Conservation (phyloP, 1,284 basidiomycete species). For the Boletus sp. region DNA sequence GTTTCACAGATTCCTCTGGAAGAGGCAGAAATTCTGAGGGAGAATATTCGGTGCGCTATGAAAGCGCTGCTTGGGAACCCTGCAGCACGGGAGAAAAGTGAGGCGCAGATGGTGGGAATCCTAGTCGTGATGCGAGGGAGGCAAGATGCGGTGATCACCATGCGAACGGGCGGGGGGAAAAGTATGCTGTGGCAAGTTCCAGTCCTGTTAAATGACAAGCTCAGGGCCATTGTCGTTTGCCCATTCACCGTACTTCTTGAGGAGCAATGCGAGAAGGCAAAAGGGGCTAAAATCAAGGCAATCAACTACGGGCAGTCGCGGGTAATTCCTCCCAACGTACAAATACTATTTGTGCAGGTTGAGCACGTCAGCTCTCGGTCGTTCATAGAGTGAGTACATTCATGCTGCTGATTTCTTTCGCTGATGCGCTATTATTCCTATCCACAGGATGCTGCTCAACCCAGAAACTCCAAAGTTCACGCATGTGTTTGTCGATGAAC, state of each 20-base stretch:
- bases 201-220: background rate
- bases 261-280: background rate
- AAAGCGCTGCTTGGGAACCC: background rate
- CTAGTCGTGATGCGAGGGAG: background rate
- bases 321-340: background rate
- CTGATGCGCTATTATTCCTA: background rate
- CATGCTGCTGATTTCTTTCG: too few species aligned
- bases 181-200: background rate
- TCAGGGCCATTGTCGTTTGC: background rate
- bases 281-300: background rate
- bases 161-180: background rate
- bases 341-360: slow-evolving; percentile 1
- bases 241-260: background rate
- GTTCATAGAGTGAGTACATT: background rate
- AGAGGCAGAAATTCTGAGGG: background rate
- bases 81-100: background rate
- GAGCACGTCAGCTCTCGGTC: background rate
- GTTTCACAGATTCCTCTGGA: background rate
- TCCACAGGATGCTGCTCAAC: background rate
- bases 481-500: background rate
- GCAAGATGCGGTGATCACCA: background rate
- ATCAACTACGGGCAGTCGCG: background rate
- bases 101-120: background rate
- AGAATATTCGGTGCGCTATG: background rate
- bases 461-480: slow-evolving; percentile 1